Percentiles rank a stretch among this genome's conserved stretches.
Conservation (phyloP, 495 filamentous ascomycete genomes). For the Xylaria grammica region DNA sequence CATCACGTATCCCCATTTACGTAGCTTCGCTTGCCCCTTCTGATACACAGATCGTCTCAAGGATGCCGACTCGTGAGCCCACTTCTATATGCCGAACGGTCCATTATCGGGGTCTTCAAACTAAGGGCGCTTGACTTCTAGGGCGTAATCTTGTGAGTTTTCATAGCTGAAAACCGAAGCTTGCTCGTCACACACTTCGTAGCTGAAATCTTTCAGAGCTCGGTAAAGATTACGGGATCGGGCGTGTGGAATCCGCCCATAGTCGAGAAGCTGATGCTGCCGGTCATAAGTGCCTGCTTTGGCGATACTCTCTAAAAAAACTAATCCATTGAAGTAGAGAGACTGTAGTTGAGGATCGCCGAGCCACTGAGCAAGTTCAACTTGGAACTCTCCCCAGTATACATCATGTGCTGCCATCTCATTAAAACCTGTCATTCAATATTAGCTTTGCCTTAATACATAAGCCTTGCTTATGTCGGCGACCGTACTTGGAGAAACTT, state of each 20-base stretch:
- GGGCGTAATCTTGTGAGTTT: constrained; percentile 8
- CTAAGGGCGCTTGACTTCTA: constrained; percentile 1
- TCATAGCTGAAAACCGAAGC: constrained; percentile 6
- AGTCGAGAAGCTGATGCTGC: constrained; percentile 3
- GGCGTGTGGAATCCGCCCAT: constrained; percentile 2
- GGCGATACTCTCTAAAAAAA: constrained; percentile 2
- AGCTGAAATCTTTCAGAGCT: constrained; percentile 6
- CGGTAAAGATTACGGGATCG: constrained; percentile 4
- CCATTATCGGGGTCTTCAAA: constrained; percentile 8
- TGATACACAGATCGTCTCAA: constrained; percentile 3
- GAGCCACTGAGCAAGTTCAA: constrained; percentile 1
- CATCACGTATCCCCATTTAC: constrained; percentile 11
- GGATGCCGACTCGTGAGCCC: constrained; percentile 4
- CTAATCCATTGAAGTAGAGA: constrained; percentile 11
- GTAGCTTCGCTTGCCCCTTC: background rate
- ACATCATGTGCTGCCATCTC: constrained; percentile 12
- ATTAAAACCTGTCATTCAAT: constrained; percentile 9
- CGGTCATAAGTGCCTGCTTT: constrained; percentile 11
- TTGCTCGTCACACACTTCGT: constrained; percentile 4
- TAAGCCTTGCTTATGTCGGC: background rate
- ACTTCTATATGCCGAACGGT: constrained; percentile 2
- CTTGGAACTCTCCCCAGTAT: constrained; percentile 5
- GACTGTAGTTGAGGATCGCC: background rate
- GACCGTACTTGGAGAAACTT: constrained; percentile 8
- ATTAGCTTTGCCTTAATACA: constrained; percentile 6